Percentiles rank a stretch among this genome's conserved stretches.
These are phyloP conservation scores for Panicum virgatum DNA, from an alignment of 202 grass and related monocot genomes.

Conservation along the genomic window DNA sequence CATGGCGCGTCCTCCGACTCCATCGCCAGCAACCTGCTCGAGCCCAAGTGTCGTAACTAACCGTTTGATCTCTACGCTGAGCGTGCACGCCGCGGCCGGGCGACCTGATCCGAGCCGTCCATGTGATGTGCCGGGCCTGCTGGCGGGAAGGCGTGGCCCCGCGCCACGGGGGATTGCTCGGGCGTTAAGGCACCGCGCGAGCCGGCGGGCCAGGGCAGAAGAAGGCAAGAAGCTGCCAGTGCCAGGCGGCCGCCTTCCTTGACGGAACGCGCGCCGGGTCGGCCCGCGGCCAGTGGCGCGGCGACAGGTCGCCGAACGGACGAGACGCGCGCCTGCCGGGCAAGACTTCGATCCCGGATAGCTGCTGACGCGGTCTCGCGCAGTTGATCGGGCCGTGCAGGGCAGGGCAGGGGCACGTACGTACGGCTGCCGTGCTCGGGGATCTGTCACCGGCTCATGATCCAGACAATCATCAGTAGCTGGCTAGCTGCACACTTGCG, in stretches of 20 bases:
- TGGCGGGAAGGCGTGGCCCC: too few species aligned
- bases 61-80: too few species aligned
- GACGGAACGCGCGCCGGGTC: background rate
- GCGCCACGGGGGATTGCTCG: background rate
- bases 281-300: background rate
- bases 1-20: background rate
- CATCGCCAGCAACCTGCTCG: too few species aligned
- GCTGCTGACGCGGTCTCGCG: background rate
- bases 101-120: background rate
- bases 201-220: background rate
- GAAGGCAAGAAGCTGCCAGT: background rate
- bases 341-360: background rate
- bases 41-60: too few species aligned
- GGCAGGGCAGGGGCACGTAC: background rate
- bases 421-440: background rate
- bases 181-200: background rate
- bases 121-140: too few species aligned
- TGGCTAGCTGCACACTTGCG: background rate
- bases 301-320: too few species aligned
- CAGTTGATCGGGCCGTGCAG: background rate
- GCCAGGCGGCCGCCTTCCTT: background rate
- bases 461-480: background rate
- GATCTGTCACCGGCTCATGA: conserved; percentile 1
- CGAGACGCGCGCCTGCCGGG: background rate
- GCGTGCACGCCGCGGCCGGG: background rate